These are phyloP conservation scores for Acanthamoeba quina DNA, from an alignment of 208 protist genomes.

Conservation along the genomic window DNA sequence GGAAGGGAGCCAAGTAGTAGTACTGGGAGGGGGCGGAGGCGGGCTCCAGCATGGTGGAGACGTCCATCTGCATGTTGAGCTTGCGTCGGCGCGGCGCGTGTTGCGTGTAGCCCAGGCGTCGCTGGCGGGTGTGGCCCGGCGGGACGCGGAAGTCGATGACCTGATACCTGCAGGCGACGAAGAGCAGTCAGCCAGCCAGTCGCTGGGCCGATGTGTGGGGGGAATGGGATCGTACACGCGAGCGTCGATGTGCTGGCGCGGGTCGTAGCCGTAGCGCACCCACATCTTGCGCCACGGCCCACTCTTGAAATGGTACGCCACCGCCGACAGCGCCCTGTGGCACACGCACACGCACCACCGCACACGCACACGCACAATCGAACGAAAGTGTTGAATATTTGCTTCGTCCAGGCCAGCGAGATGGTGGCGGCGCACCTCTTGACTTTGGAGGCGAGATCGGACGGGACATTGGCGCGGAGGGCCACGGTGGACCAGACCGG, in stretches of 20 bases:
- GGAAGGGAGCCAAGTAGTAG: not conserved
- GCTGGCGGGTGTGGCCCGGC: not conserved
- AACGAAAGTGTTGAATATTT: no score
- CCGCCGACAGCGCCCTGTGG: not conserved
- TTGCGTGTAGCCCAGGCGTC: not conserved
- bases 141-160: constrained; percentile 41
- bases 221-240: no score
- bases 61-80: constrained; percentile 4
- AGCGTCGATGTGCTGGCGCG: not conserved
- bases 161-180: not conserved
- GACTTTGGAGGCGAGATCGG: not conserved
- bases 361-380: no score
- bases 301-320: constrained; percentile 20
- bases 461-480: constrained; percentile 6
- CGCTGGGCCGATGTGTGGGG: no score
- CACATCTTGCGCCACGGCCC: constrained; percentile 22
- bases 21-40: not conserved
- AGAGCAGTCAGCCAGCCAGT: not conserved
- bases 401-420: not conserved
- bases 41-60: constrained; percentile 15
- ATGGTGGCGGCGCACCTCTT: not conserved
- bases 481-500: constrained; percentile 30
- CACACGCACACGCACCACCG: not conserved
- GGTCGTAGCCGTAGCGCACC: constrained; percentile 34
- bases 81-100: constrained; percentile 5